Evolutionary conservation across 2,329 filamentous ascomycete species (phyloP).

Genomic region (Rugonectria rugulosa): DNA sequence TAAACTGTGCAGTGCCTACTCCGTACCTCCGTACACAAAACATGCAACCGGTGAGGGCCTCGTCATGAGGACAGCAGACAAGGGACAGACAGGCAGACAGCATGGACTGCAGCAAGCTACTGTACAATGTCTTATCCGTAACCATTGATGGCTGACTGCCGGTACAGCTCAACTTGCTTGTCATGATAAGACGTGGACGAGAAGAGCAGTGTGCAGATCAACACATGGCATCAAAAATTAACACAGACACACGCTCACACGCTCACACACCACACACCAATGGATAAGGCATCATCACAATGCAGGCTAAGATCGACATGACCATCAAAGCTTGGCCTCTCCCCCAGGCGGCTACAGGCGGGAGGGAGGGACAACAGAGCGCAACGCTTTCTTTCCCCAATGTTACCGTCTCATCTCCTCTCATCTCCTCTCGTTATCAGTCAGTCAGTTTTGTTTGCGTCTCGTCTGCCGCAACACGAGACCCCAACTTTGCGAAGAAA

Average conservation of each 20-base stretch:
- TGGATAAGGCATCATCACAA: not conserved
- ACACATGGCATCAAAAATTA: conserved; percentile 6
- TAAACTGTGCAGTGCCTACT: not conserved
- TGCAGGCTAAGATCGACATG: conserved; percentile 16
- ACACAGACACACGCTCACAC: not conserved
- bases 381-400: not conserved
- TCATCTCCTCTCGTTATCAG: no score
- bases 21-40: no score
- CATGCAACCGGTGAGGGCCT: conserved; percentile 16
- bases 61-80: no score
- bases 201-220: not conserved
- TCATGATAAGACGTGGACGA: not conserved
- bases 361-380: not conserved
- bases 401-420: no score
- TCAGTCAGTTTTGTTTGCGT: no score
- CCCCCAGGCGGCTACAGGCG: not conserved
- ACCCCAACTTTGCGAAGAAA: not conserved
- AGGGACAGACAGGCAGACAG: no score
- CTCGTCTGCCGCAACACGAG: conserved; percentile 4
- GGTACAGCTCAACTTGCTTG: no score
- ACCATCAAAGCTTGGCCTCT: conserved; percentile 7
- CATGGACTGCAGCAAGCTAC: not conserved
- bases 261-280: not conserved
- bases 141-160: not conserved
- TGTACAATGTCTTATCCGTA: not conserved